Evolutionary conservation across 73 alveolate species (phyloP).

Genomic region (Tetrahymena elliotti): DNA sequence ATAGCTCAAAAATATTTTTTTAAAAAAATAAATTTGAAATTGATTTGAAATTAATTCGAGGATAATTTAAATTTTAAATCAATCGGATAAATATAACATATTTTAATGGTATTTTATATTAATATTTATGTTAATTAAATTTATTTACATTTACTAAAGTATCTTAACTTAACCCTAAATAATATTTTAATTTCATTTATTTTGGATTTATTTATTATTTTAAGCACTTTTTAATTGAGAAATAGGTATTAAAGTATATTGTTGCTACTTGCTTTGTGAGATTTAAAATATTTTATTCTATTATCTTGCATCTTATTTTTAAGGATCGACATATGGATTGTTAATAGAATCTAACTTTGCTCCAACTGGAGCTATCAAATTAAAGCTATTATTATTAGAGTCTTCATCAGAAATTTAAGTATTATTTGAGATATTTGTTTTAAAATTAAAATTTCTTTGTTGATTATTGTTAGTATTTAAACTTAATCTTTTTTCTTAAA

Average conservation of each 20-base stretch:
- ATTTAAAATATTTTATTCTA: background rate
- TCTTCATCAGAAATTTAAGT: background rate
- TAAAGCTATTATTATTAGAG: background rate
- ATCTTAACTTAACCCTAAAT: too few relatives aligned
- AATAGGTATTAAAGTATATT: background rate
- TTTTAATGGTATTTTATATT: too few relatives aligned
- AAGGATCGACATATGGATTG: background rate
- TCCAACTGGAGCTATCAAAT: background rate
- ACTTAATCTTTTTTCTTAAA: background rate
- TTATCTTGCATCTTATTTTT: background rate
- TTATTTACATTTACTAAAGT: background rate
- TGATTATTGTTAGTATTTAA: background rate
- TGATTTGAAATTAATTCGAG: too few relatives aligned
- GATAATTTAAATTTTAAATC: background rate
- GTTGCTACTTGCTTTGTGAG: background rate
- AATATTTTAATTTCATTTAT: background rate
- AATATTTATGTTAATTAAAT: too few relatives aligned
- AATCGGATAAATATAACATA: too few relatives aligned
- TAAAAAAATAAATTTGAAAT: too few relatives aligned
- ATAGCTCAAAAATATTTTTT: too few relatives aligned
- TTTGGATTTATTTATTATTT: background rate
- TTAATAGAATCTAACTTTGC: background rate
- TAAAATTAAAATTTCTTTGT: too few relatives aligned
- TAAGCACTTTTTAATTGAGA: background rate
- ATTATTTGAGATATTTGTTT: background rate